phyloP scores from a whole-genome alignment of 2,329 filamentous ascomycete species.

The Aspergillus terreus region DNA sequence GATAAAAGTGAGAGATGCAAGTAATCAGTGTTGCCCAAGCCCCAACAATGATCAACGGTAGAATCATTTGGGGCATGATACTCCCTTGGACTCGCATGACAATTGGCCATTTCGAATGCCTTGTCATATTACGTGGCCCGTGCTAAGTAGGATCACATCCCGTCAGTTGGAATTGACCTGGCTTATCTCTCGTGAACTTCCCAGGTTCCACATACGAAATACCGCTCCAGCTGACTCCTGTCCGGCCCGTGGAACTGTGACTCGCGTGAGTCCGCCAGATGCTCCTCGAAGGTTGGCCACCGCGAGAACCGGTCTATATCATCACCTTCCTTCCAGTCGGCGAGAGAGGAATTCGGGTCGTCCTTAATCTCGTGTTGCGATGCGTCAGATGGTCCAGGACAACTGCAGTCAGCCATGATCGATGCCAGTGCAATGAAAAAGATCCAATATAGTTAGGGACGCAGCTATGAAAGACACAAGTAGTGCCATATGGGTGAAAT shows the following conservation, averaged over 20 bases:
- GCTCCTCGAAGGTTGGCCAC: constrained; percentile 29
- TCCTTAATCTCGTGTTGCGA: background rate
- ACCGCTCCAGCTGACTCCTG: constrained; percentile 54
- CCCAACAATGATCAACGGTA: constrained; percentile 62
- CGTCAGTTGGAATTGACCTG: background rate
- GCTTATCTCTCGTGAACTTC: background rate
- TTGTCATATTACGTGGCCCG: constrained; percentile 63
- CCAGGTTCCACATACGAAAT: constrained; percentile 48
- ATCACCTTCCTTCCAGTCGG: background rate
- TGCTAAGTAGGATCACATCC: constrained; percentile 12
- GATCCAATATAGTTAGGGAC: background rate
- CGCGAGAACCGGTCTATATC: background rate
- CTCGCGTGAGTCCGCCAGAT: constrained; percentile 29
- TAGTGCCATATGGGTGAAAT: background rate
- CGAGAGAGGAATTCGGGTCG: background rate
- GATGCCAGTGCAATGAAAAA: background rate
- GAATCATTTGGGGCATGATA: constrained; percentile 68
- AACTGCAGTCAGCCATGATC: background rate
- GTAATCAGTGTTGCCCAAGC: constrained; percentile 66
- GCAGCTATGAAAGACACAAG: background rate
- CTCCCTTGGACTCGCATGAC: constrained; percentile 74
- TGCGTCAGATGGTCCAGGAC: background rate
- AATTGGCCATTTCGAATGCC: constrained; percentile 74
- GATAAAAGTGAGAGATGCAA: constrained; percentile 47
- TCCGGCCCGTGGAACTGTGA: constrained; percentile 27